Percentiles rank a stretch among this genome's conserved stretches.
Conservation (phyloP, 768 basidiomycete species). For the Boletus pseudo-olivaceus region DNA sequence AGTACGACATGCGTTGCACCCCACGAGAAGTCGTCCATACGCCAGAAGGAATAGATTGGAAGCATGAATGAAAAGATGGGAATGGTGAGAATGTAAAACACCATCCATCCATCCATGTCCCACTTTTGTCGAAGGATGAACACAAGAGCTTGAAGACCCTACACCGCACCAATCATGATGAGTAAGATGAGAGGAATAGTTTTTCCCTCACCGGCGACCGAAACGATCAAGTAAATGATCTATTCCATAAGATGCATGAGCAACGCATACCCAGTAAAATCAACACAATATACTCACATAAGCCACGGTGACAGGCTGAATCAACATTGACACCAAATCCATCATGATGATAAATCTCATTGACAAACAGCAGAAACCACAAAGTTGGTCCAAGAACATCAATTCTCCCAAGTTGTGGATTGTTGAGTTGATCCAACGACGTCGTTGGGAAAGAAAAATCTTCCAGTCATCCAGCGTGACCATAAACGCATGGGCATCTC, state of each 20-base stretch:
- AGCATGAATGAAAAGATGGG: constrained; percentile 92
- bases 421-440: constrained; percentile 99
- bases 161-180: constrained; percentile 90
- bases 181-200: constrained; percentile 77
- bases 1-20: constrained; percentile 89
- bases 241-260: constrained; percentile 29
- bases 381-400: constrained; percentile 85
- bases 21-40: constrained; percentile 98
- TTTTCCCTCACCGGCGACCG: constrained; percentile 63
- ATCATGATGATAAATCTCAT: constrained; percentile 99
- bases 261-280: background rate
- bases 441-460: constrained; percentile 90
- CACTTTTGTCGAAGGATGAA: constrained; percentile 92
- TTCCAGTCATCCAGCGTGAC: constrained; percentile 96
- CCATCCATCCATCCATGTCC: constrained; percentile 98
- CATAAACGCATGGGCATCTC: constrained; percentile 91
- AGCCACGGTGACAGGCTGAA: constrained; percentile 81
- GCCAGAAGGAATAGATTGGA: constrained; percentile 95
- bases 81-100: constrained; percentile 94
- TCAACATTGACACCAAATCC: constrained; percentile 84
- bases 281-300: constrained; percentile 60
- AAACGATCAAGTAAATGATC: constrained; percentile 86
- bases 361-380: constrained; percentile 98
- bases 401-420: constrained; percentile 95
- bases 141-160: constrained; percentile 89